phyloP scores from a whole-genome alignment of 495 filamentous ascomycete species.

The Xylaria bambusicola region DNA sequence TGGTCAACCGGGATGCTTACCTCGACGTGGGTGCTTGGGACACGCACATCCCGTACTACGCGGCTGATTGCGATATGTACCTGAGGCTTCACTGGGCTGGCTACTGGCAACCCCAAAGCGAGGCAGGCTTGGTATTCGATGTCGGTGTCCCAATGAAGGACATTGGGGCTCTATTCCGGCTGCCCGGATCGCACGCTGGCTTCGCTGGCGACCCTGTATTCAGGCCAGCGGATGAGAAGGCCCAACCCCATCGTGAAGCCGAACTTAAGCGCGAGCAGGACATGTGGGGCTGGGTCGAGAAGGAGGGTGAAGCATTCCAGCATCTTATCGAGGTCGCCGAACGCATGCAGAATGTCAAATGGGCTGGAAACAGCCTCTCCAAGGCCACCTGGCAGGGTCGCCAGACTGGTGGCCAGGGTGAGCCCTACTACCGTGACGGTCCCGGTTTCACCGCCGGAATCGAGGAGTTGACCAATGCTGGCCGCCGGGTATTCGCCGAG shows the following conservation, averaged over 20 bases:
- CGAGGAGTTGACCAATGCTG: conserved; percentile 50
- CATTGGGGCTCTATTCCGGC: conserved; percentile 46
- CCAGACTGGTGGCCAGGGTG: conserved; percentile 57
- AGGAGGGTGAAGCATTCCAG: conserved; percentile 40
- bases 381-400: conserved; percentile 57
- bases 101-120: conserved; percentile 48
- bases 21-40: conserved; percentile 61
- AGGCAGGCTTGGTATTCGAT: conserved; percentile 53
- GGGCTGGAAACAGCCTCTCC: conserved; percentile 27
- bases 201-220: conserved; percentile 34
- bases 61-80: conserved; percentile 60
- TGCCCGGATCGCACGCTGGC: conserved; percentile 31
- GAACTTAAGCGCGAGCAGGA: conserved; percentile 33
- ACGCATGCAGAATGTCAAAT: conserved; percentile 42
- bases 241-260: conserved; percentile 26
- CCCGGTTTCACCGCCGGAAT: conserved; percentile 56
- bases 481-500: conserved; percentile 51
- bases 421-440: conserved; percentile 58
- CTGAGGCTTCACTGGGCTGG: conserved; percentile 55
- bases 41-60: conserved; percentile 60
- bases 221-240: conserved; percentile 5
- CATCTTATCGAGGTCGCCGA: conserved; percentile 34
- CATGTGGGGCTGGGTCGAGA: conserved; percentile 32
- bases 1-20: conserved; percentile 56
- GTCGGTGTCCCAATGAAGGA: conserved; percentile 49